A percentile compares a stretch with the other conserved stretches of the same genome.
These are phyloP conservation scores for Trichoderma gamsii DNA, from an alignment of 495 filamentous ascomycete genomes.

Conservation along the genomic window DNA sequence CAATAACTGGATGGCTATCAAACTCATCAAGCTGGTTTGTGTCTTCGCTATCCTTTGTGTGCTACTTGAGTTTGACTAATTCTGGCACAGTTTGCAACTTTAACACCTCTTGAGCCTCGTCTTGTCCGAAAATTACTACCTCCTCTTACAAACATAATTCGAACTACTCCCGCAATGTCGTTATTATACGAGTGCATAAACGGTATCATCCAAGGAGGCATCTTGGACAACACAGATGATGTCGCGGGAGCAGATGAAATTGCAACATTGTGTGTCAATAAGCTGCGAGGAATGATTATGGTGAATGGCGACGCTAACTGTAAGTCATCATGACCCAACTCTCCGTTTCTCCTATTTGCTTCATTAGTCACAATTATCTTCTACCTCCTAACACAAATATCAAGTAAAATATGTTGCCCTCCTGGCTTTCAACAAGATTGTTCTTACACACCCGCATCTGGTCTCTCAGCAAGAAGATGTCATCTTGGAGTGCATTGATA, in stretches of 20 bases:
- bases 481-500: slow-evolving; percentile 91
- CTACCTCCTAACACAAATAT: slow-evolving; percentile 18
- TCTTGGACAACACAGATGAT: slow-evolving; percentile 71
- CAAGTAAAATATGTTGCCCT: slow-evolving; percentile 95
- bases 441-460: slow-evolving; percentile 76
- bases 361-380: too few species aligned
- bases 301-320: slow-evolving; percentile 88
- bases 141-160: slow-evolving; percentile 88
- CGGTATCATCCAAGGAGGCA: slow-evolving; percentile 93
- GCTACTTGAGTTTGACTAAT: slow-evolving; percentile 21
- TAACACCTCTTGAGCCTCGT: slow-evolving; percentile 88
- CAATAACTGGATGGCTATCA: slow-evolving; percentile 99
- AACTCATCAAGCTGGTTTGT: slow-evolving; percentile 89
- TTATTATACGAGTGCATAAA: slow-evolving; percentile 97
- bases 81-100: slow-evolving; percentile 71
- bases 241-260: slow-evolving; percentile 81
- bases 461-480: slow-evolving; percentile 91
- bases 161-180: slow-evolving; percentile 93
- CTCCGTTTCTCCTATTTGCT: neutral
- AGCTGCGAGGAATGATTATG: slow-evolving; percentile 88
- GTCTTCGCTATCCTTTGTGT: neutral
- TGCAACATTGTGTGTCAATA: slow-evolving; percentile 85
- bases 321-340: slow-evolving; percentile 38
- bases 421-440: slow-evolving; percentile 89
- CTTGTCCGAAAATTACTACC: slow-evolving; percentile 88